Percentiles rank a stretch among this genome's conserved stretches.
These are phyloP conservation scores for Neonectria faginata DNA, from an alignment of 2,329 filamentous ascomycete species.

Conservation along the genomic window DNA sequence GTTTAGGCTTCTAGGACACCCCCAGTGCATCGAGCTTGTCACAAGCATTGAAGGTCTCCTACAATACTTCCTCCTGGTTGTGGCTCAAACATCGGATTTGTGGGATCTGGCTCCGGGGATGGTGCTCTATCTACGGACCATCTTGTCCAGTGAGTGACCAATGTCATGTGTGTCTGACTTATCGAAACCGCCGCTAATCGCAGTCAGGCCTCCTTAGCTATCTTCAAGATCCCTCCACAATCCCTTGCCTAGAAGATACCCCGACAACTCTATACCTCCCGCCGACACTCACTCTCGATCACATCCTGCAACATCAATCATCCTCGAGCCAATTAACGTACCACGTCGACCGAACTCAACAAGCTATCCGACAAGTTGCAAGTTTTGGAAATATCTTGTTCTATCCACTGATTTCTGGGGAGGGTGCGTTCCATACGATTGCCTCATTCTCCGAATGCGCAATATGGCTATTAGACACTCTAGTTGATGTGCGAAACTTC, in stretches of 20 bases:
- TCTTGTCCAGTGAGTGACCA: slow-evolving; percentile 57
- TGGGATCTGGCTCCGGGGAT: slow-evolving; percentile 62
- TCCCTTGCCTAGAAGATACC: slow-evolving; percentile 45
- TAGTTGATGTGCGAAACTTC: slow-evolving; percentile 56
- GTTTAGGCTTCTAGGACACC: slow-evolving; percentile 67
- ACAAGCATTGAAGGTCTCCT: slow-evolving; percentile 66
- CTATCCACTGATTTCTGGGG: slow-evolving; percentile 53
- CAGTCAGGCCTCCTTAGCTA: slow-evolving; percentile 49
- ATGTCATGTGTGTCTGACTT: neutral
- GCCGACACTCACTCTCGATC: slow-evolving; percentile 51
- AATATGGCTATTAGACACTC: slow-evolving; percentile 63
- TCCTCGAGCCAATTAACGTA: slow-evolving; percentile 52
- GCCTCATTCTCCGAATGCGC: slow-evolving; percentile 55
- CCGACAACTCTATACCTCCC: slow-evolving; percentile 53
- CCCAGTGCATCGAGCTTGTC: slow-evolving; percentile 59
- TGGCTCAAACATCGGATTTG: slow-evolving; percentile 57
- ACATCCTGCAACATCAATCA: slow-evolving; percentile 48
- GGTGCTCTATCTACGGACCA: slow-evolving; percentile 61
- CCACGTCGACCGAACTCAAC: slow-evolving; percentile 52
- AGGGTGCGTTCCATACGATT: slow-evolving; percentile 47
- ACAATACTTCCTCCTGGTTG: slow-evolving; percentile 59
- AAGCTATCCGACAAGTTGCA: slow-evolving; percentile 60
- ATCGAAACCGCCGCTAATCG: slow-evolving; percentile 31
- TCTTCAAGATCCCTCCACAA: slow-evolving; percentile 49
- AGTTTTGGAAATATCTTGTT: slow-evolving; percentile 59